A percentile compares a stretch with the other conserved stretches of the same genome.
These are phyloP conservation scores for Sporothrix phasma DNA, from an alignment of 2,329 filamentous ascomycete species.

Conservation along the genomic window DNA sequence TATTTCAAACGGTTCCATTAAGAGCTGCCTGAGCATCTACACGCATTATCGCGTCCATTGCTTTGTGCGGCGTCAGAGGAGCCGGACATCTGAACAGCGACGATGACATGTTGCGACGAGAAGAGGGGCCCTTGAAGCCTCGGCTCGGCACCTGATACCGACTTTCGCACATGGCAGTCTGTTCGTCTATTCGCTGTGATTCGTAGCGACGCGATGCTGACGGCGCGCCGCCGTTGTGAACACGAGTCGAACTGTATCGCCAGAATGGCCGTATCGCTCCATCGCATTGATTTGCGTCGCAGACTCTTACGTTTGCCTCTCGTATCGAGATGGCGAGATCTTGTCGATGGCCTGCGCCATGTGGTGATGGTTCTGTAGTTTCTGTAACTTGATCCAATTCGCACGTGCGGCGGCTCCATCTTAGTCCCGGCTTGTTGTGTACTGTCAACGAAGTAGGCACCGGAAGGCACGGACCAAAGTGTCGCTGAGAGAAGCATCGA, in stretches of 20 bases:
- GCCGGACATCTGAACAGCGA: constrained; percentile 48
- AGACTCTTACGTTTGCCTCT: too few relatives aligned
- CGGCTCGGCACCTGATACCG: not conserved
- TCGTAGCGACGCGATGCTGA: not conserved
- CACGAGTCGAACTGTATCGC: too few relatives aligned
- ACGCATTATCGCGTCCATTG: constrained; percentile 37
- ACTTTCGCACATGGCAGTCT: not conserved
- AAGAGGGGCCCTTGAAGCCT: not conserved
- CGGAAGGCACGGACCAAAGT: not conserved
- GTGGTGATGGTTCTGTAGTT: too few relatives aligned
- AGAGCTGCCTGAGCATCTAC: constrained; percentile 46
- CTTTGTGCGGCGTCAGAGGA: constrained; percentile 76
- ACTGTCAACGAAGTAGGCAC: not conserved
- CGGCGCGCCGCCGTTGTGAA: too few relatives aligned
- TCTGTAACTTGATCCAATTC: too few relatives aligned
- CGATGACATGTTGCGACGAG: not conserved
- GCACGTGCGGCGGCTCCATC: not conserved
- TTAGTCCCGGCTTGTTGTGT: not conserved
- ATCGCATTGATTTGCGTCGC: too few relatives aligned
- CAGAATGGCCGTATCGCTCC: too few relatives aligned
- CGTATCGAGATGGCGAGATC: too few relatives aligned
- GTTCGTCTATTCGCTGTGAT: not conserved
- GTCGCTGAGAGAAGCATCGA: not conserved
- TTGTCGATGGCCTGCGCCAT: not conserved
- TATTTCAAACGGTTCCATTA: constrained; percentile 40